Percentiles rank a stretch among this genome's conserved stretches.
Evolutionary conservation across 495 filamentous ascomycete species (phyloP).

Genomic region (Neurospora africana): DNA sequence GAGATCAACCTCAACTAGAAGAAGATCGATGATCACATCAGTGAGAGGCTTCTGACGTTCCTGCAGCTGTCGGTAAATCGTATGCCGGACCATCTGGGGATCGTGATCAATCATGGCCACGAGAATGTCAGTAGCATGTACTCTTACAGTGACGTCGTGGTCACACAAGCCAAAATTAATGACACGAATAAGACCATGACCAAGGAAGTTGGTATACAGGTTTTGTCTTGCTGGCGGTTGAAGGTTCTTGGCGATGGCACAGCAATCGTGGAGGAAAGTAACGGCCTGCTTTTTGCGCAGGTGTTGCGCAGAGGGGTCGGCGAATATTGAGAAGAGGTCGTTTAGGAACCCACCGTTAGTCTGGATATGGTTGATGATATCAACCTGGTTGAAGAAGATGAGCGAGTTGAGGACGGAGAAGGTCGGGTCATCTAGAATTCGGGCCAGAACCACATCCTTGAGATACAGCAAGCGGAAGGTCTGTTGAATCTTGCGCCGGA

Average conservation of each 20-base stretch:
- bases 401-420: slow-evolving; percentile 96
- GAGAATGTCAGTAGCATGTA: slow-evolving; percentile 88
- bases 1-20: slow-evolving; percentile 82
- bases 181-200: slow-evolving; percentile 74
- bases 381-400: slow-evolving; percentile 98
- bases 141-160: slow-evolving; percentile 70
- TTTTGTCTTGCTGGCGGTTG: slow-evolving; percentile 69
- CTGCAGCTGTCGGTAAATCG: slow-evolving; percentile 82
- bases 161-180: slow-evolving; percentile 88
- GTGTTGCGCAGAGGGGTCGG: slow-evolving; percentile 47
- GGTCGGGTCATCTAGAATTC: slow-evolving; percentile 94
- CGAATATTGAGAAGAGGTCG: slow-evolving; percentile 86
- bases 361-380: slow-evolving; percentile 90
- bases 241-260: slow-evolving; percentile 85
- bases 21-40: slow-evolving; percentile 85
- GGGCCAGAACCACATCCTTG: slow-evolving; percentile 95
- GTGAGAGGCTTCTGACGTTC: slow-evolving; percentile 81
- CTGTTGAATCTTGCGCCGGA: slow-evolving; percentile 85
- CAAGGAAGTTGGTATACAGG: slow-evolving; percentile 83
- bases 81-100: slow-evolving; percentile 80
- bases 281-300: slow-evolving; percentile 88
- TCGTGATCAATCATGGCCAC: slow-evolving; percentile 95
- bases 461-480: slow-evolving; percentile 94
- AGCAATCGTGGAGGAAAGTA: slow-evolving; percentile 93
- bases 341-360: slow-evolving; percentile 63